A percentile compares a stretch with the other conserved stretches of the same genome.
Conservation (phyloP, 192 early-diverging fungal genomes). For the Funneliformis mosseae region DNA sequence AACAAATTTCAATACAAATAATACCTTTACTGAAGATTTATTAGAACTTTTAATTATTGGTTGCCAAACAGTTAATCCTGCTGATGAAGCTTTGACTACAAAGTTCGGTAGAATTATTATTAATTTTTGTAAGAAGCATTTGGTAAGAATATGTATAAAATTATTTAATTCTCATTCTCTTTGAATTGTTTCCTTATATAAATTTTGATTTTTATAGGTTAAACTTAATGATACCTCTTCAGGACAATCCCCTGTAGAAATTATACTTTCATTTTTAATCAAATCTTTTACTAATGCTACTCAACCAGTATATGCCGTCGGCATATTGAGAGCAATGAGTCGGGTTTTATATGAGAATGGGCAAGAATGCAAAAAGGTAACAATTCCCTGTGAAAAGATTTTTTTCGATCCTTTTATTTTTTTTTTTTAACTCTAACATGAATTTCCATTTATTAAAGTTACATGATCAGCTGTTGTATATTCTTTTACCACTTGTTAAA, state of each 20-base stretch:
- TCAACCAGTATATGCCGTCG: slow-evolving; percentile 32
- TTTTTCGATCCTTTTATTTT: neutral
- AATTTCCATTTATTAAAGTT: slow-evolving; percentile 33
- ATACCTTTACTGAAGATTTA: slow-evolving; percentile 13
- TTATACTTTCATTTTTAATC: slow-evolving; percentile 23
- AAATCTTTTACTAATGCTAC: slow-evolving; percentile 13
- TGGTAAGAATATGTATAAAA: neutral
- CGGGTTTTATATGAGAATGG: slow-evolving; percentile 54
- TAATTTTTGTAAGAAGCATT: slow-evolving; percentile 23
- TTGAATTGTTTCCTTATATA: neutral
- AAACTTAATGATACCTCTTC: neutral
- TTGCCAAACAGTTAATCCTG: slow-evolving; percentile 13
- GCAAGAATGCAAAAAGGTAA: slow-evolving; percentile 42
- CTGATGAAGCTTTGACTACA: slow-evolving; percentile 13
- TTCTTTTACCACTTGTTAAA: slow-evolving; percentile 34
- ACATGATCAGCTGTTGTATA: slow-evolving; percentile 34
- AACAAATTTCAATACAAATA: slow-evolving; percentile 23
- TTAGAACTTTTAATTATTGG: slow-evolving; percentile 26
- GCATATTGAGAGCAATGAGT: slow-evolving; percentile 57
- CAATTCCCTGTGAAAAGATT: neutral
- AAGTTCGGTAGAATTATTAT: slow-evolving; percentile 32
- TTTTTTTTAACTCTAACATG: neutral
- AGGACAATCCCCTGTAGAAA: slow-evolving; percentile 19
- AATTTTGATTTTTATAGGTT: neutral
- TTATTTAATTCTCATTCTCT: neutral